Evolutionary conservation across 176 grass and related monocot genomes (phyloP), one percentile per base, ranked within the genome.

Genomic region (Canna indica): DNA sequence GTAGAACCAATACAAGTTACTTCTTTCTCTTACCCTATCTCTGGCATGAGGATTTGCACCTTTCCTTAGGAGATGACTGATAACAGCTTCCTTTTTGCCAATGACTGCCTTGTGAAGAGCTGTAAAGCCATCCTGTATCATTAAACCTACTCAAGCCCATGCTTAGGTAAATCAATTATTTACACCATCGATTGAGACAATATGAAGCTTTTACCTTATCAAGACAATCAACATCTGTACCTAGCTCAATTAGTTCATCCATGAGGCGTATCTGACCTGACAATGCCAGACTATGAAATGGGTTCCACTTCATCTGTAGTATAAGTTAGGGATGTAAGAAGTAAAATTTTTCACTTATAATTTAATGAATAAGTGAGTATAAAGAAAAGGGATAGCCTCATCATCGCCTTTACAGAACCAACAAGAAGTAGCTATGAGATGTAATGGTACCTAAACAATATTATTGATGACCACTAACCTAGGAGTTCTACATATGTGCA

Each of bases 31-130:
- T 76, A 93, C 94, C 81, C 74, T 90, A 59, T 99, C 94, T 64
- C 57, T 90, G 36, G 84, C 77, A 76, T 93, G 89, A 76, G 94
- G 94, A 76, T 90, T 90, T 76, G 86, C 94, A 73, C 81, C 72
- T 83, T 87, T 93, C 53, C 94, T 80, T 24, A 99, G 68, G 35
- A 99, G 86, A 84, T 99, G 94, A 48, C 86, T 93, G 75, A 93
- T 87, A 41, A 93, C 90, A 36, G 89, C 86, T 82, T 99, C 94
- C 32, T 93, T 99, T 82, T 99, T 99, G 11, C 94, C 94, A 50
- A 93, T 99, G 27, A 99, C 29, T 0, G 80, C 84, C 56, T 86
- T 99, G 69, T 99, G 89, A 83, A 93, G 88, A 65, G 89, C 38
- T 32, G 86, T 90, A 60, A 85, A 83, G 14, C 94, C 86, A 85